A percentile compares a stretch with the other conserved stretches of the same genome.
phyloP scores from a whole-genome alignment of 2,329 filamentous ascomycete species.

The Verticillium isaacii region DNA sequence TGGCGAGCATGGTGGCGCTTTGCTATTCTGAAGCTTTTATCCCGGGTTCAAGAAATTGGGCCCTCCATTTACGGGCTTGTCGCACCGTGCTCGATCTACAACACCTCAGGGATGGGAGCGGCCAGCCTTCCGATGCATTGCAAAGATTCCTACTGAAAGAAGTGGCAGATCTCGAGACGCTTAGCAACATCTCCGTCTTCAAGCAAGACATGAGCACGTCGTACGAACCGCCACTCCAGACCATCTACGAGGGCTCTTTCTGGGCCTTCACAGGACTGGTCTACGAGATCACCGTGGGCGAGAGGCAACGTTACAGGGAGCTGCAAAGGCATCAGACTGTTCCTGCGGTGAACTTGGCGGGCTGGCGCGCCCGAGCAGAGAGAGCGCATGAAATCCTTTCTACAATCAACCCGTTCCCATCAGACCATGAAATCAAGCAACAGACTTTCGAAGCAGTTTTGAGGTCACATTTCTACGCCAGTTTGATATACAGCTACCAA shows the following conservation, averaged over 20 bases:
- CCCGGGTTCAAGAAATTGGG: neutral
- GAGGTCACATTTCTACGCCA: conserved; percentile 13
- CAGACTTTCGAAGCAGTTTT: conserved; percentile 11
- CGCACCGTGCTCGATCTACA: neutral
- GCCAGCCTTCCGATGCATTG: neutral
- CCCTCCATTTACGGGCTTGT: neutral
- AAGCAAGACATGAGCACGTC: neutral
- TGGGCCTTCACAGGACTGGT: neutral
- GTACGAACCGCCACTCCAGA: neutral
- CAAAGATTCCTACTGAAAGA: neutral
- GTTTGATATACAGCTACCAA: conserved; percentile 15
- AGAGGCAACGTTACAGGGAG: neutral
- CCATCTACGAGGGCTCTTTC: neutral
- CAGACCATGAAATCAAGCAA: neutral
- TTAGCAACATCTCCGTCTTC: neutral
- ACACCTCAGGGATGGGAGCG: neutral
- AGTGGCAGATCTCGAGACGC: neutral
- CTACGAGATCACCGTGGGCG: neutral
- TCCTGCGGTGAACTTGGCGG: neutral
- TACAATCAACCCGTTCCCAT: neutral
- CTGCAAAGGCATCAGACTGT: neutral
- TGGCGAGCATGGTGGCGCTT: neutral
- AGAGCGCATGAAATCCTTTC: neutral
- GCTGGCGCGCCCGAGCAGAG: neutral
- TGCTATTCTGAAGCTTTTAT: neutral